Evolutionary conservation across 352 stramenopile genomes (phyloP), one percentile per base, ranked within the genome.

Genomic region (Pythium volutum): DNA sequence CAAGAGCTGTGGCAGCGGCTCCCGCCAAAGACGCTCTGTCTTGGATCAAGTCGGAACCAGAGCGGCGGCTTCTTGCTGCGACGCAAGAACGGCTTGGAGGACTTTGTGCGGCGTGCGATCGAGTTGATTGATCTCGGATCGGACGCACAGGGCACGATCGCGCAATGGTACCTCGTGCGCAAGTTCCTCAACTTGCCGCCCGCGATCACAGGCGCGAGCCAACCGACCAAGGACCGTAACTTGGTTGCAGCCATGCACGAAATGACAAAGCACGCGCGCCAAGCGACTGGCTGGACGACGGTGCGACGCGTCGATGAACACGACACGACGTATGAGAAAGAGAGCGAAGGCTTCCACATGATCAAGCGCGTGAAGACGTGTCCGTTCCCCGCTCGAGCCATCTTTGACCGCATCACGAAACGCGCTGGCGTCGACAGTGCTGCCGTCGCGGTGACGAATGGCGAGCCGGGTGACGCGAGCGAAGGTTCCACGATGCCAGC

Each of bases 321-420:
- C 46, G 81, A 91, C 25, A 66, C 73, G 12, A 66, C 83, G 0
- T 89, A 74, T 34, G 79, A 89, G 31, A 87, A 84, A 31, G 58
- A 61, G 3, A 63, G 63, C 7, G 83, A 89, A 26, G 74, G 79
- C 5, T 93, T 89, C 45, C 74, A 71, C 49, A 82, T 87, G 70
- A 48, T 89, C 50, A 93, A 93, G 55, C 72, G 83, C 8, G 68
- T 87, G 25, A 73, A 72, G 6, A 78, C 67, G 33, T 84, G 82
- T 42, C 58, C 71, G 14, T 93, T 89, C 48, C 83, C 83, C 41
- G 77, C 83, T 29, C 79, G 83, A 14, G 81, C 83, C 0, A 60
- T 91, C 27, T 93, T 89, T 53, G 83, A 91, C 55, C 78, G 87
- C 69, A 73, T 89, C 31, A 80, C 79, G 22, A 85, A 77, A 41